Evolutionary conservation across 108 stramenopile species (phyloP).

Genomic region (Epithemia pelagica): DNA sequence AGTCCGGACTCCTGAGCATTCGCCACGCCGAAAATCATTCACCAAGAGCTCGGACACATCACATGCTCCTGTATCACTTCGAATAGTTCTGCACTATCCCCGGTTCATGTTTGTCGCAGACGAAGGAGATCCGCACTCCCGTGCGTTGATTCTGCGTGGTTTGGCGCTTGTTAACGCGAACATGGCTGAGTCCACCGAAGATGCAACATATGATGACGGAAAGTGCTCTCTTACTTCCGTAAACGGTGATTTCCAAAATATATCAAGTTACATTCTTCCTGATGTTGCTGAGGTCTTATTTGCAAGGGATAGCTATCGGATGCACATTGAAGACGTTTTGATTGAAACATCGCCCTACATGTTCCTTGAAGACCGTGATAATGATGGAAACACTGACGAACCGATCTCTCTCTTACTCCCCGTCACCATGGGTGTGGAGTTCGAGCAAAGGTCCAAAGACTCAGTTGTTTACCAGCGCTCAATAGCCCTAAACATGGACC

Average conservation of each 20-base stretch:
- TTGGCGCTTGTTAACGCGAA: constrained; percentile 18
- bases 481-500: constrained; percentile 19
- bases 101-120: constrained; percentile 66
- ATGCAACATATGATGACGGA: background rate
- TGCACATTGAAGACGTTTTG: background rate
- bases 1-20: too few species aligned
- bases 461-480: constrained; percentile 20
- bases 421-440: constrained; percentile 51
- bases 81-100: constrained; percentile 49
- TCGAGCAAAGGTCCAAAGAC: constrained; percentile 16
- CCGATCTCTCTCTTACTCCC: constrained; percentile 25
- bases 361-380: background rate
- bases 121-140: constrained; percentile 52
- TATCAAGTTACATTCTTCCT: constrained; percentile 35
- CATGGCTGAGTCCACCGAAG: background rate
- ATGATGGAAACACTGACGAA: background rate
- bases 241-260: constrained; percentile 12
- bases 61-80: background rate
- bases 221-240: background rate
- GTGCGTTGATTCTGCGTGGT: constrained; percentile 62
- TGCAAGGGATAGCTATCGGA: background rate
- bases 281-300: constrained; percentile 30
- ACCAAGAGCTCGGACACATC: background rate
- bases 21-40: background rate
- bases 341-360: background rate